A percentile compares a stretch with the other conserved stretches of the same genome.
These are phyloP conservation scores for Moricandia moricandioides DNA, from an alignment of 345 rosid species.

Conservation along the genomic window DNA sequence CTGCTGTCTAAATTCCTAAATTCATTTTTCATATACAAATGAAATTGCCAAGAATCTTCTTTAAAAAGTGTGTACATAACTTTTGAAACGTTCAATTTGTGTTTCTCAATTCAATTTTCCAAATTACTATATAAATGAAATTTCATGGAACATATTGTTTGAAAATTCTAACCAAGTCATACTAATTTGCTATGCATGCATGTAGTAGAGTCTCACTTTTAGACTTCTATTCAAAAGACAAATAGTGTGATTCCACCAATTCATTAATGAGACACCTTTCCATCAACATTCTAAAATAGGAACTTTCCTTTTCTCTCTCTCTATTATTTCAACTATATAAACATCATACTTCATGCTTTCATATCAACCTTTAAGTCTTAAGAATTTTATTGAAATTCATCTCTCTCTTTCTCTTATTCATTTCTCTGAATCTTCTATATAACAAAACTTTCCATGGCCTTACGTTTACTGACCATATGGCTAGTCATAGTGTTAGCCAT, in stretches of 20 bases:
- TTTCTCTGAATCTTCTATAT: background rate
- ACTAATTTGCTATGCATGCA: no score
- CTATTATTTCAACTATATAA: constrained; percentile 5
- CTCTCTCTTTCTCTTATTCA: background rate
- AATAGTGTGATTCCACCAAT: constrained; percentile 5
- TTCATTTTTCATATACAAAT: no score
- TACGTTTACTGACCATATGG: no score
- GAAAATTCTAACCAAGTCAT: constrained; percentile 18
- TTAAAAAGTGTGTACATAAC: no score
- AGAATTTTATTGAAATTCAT: background rate
- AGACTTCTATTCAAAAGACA: no score
- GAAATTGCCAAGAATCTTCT: no score
- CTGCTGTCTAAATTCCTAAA: no score
- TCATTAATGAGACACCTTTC: constrained; percentile 18
- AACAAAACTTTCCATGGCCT: constrained; percentile 24
- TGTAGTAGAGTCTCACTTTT: no score
- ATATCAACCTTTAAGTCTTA: background rate
- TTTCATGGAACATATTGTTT: constrained; percentile 6
- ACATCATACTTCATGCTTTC: constrained; percentile 3
- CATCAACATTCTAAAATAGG: constrained; percentile 18
- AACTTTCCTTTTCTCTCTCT: constrained; percentile 14
- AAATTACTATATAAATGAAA: background rate
- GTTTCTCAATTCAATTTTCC: no score
- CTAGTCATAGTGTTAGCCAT: no score
- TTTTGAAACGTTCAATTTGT: no score